Base-by-base conservation (phyloP, 306 rosid genomes). In the Pyrus communis region DNA sequence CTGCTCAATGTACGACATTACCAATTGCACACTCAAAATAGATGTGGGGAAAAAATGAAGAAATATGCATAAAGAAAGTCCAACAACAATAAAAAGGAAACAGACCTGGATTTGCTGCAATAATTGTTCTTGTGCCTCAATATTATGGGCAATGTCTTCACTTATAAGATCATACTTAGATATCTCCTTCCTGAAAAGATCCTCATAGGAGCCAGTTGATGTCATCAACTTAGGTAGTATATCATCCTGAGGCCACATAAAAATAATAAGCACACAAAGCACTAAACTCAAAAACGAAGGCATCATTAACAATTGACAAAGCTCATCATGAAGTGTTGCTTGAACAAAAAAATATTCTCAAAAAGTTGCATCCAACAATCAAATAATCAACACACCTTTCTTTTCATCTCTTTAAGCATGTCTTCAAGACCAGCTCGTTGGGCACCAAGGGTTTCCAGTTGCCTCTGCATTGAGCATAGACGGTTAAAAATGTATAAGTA, bases 361-460 rank as follows among this genome's bases (percentile, higher is more conserved):
- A 59, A 49, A 42, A 40, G 12, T 64, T 17, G 69, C 43, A 63
- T 30, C 28, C 77, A 15, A 73, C 13, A 17, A 63, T 59, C 25
- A 69, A 35, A 82, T 22, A 22, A n/a, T 52, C 30, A 75, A 49
- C 75, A 17, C 71, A 90, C 98, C 98, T 95, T 95, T 80, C 99
- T 91, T 87, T 93, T 95, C 99, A 95, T 95, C 84, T 95, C 99
- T 84, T 93, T 95, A 61, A 95, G 96, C 99, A 95, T 95, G 86
- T 95, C 99, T 88, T 95, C 99, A 40, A 95, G 99, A 79, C 92
- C 99, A 84, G 99, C 99, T 74, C 99, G 88, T 84, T 95, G 98
- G 75, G 99, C 93, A 86, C 98, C 99, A 31, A 95, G 97, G 35
- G 87, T 95, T 85, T 95, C 99, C 58, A 95, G 88, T 81, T 95